These are phyloP conservation scores for Calonectria fujianensis DNA, from an alignment of 2,329 filamentous ascomycete species.

Conservation along the genomic window DNA sequence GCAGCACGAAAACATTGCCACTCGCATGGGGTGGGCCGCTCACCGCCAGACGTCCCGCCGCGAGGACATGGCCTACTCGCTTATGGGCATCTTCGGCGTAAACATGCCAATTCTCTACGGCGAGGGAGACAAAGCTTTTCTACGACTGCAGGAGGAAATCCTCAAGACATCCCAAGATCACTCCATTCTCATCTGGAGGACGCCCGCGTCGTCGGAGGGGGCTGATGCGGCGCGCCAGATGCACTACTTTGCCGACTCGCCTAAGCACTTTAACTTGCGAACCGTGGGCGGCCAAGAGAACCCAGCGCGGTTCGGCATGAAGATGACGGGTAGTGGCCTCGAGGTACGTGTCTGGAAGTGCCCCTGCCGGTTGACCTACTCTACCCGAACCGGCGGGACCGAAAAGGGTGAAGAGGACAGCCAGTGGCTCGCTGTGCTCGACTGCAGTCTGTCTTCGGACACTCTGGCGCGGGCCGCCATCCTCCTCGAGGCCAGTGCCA, in stretches of 20 bases:
- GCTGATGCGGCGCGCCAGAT: constrained; percentile 45
- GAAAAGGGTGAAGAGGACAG: constrained; percentile 48
- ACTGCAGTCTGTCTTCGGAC: constrained; percentile 54
- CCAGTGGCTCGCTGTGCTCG: constrained; percentile 54
- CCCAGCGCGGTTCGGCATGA: constrained; percentile 48
- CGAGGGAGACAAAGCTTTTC: constrained; percentile 59
- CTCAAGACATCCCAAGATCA: constrained; percentile 59
- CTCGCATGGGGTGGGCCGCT: constrained; percentile 61
- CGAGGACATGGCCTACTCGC: constrained; percentile 60
- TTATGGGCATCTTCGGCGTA: constrained; percentile 60
- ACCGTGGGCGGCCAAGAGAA: constrained; percentile 54
- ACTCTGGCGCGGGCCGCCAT: constrained; percentile 53
- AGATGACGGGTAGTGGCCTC: constrained; percentile 50
- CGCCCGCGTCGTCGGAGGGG: constrained; percentile 37
- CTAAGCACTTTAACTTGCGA: constrained; percentile 52
- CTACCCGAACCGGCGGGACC: constrained; percentile 48
- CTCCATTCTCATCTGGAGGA: constrained; percentile 58
- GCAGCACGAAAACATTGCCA: constrained; percentile 54
- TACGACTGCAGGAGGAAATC: constrained; percentile 60
- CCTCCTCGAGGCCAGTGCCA: constrained; percentile 50
- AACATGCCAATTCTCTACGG: constrained; percentile 62
- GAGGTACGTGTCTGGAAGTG: constrained; percentile 55
- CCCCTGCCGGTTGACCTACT: constrained; percentile 50
- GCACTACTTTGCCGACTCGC: constrained; percentile 53
- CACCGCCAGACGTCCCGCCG: constrained; percentile 54